These are phyloP conservation scores for Pleurostoma richardsiae DNA, from an alignment of 2,329 filamentous ascomycete genomes.

Conservation along the genomic window DNA sequence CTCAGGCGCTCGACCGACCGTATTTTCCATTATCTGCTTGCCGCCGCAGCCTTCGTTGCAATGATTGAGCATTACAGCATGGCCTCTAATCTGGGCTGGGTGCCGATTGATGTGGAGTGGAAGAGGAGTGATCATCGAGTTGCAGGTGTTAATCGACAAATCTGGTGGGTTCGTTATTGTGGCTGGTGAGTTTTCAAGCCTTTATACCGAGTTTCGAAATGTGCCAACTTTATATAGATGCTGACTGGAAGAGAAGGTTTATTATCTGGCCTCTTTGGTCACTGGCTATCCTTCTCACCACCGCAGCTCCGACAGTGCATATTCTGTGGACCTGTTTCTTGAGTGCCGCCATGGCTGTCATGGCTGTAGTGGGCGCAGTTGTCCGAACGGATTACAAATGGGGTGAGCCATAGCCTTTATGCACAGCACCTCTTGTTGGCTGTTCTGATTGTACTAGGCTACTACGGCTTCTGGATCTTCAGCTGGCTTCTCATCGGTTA, in stretches of 20 bases:
- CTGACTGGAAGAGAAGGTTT: too few species aligned
- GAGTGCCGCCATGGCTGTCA: constrained; percentile 63
- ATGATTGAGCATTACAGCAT: constrained; percentile 62
- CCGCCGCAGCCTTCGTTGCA: constrained; percentile 51
- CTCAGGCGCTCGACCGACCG: constrained; percentile 50
- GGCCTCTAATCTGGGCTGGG: constrained; percentile 61
- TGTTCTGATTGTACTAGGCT: constrained; percentile 25
- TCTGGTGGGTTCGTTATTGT: constrained; percentile 64
- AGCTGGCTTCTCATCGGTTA: constrained; percentile 57
- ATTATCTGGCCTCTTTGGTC: constrained; percentile 30
- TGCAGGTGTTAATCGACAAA: constrained; percentile 49
- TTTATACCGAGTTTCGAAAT: constrained; percentile 20
- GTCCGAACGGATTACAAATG: constrained; percentile 61
- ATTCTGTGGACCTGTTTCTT: constrained; percentile 58
- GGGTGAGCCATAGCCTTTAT: constrained; percentile 21
- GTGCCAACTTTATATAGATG: too few species aligned
- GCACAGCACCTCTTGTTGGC: too few species aligned
- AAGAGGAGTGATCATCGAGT: constrained; percentile 16
- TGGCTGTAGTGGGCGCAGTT: constrained; percentile 60
- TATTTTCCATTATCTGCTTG: constrained; percentile 61
- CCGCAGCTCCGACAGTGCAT: constrained; percentile 58
- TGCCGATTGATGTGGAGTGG: constrained; percentile 57
- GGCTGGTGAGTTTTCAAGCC: constrained; percentile 62
- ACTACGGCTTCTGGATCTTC: constrained; percentile 50
- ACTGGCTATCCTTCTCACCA: constrained; percentile 57